A percentile compares a stretch with the other conserved stretches of the same genome.
phyloP scores from a whole-genome alignment of 371 early-diverging fungal genomes.

The Mucor saturninus region DNA sequence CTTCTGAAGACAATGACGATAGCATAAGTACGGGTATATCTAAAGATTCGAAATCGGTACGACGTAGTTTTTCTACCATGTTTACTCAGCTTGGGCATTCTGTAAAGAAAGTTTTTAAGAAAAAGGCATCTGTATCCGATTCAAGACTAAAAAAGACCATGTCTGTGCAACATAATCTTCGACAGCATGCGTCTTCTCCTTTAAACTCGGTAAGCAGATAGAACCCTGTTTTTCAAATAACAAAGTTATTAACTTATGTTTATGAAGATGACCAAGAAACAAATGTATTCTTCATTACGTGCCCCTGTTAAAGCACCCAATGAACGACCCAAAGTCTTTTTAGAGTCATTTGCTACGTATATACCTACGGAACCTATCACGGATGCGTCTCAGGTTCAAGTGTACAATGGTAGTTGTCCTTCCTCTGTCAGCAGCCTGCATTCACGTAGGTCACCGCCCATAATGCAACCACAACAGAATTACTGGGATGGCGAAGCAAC shows the following conservation, averaged over 20 bases:
- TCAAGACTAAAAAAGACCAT: constrained; percentile 20
- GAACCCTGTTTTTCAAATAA: not conserved
- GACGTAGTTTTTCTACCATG: constrained; percentile 20
- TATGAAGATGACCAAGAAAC: not conserved
- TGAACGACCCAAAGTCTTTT: not conserved
- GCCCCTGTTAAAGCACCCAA: not conserved
- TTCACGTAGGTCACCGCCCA: too few species aligned
- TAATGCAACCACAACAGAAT: not conserved
- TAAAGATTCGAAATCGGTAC: constrained; percentile 7
- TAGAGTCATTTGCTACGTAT: not conserved
- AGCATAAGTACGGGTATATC: not conserved
- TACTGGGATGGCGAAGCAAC: constrained; percentile 23
- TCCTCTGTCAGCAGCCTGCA: too few species aligned
- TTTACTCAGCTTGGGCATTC: constrained; percentile 18
- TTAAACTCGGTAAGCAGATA: not conserved
- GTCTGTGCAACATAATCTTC: constrained; percentile 15
- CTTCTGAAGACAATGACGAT: constrained; percentile 3
- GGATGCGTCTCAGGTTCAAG: not conserved
- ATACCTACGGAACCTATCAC: not conserved
- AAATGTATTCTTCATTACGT: not conserved
- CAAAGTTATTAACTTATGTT: not conserved
- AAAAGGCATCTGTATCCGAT: constrained; percentile 5
- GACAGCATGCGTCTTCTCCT: not conserved
- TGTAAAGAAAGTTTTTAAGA: constrained; percentile 19
- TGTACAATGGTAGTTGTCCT: too few species aligned